phyloP scores from a whole-genome alignment of 108 stramenopile genomes.

The Cylindrotheca fusiformis region DNA sequence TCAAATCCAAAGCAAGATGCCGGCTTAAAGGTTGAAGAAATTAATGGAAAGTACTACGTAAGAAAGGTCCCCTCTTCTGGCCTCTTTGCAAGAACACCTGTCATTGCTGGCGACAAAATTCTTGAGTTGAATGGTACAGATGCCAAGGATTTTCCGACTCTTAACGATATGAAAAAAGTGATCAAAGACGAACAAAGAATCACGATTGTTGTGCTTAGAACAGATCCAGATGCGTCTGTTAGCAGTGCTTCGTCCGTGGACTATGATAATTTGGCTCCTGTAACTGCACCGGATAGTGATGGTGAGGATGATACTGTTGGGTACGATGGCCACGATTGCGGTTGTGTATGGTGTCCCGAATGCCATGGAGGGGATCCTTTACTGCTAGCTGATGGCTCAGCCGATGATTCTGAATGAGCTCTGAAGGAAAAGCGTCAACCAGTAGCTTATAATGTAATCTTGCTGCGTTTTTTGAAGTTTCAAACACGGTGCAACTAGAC shows the following conservation, averaged over 20 bases:
- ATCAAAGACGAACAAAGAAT: conserved; percentile 27
- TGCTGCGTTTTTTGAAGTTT: too few relatives aligned
- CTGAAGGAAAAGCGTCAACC: too few relatives aligned
- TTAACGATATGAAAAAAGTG: conserved; percentile 35
- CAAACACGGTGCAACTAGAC: too few relatives aligned
- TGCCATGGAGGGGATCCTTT: conserved; percentile 17
- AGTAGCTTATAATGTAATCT: too few relatives aligned
- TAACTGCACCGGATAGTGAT: conserved; percentile 17
- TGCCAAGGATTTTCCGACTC: conserved; percentile 17
- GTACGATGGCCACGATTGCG: conserved; percentile 35
- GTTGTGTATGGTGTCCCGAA: conserved; percentile 32
- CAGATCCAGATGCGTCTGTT: conserved; percentile 36
- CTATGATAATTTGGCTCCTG: conserved; percentile 20
- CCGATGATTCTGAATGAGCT: too few relatives aligned
- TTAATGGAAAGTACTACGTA: conserved; percentile 46
- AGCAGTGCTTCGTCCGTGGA: conserved; percentile 31
- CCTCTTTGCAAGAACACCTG: conserved; percentile 37
- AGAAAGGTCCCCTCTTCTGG: conserved; percentile 34
- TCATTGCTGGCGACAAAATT: conserved; percentile 36
- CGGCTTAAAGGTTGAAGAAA: conserved; percentile 35
- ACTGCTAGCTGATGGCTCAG: too few relatives aligned
- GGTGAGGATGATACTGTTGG: conserved; percentile 28
- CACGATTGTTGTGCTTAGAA: conserved; percentile 30
- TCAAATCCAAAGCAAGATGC: conserved; percentile 33
- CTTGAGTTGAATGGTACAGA: conserved; percentile 36